A percentile compares a stretch with the other conserved stretches of the same genome.
Evolutionary conservation across 257 asterid genomes (phyloP).

Genomic region (Nicotiana benthamiana): DNA sequence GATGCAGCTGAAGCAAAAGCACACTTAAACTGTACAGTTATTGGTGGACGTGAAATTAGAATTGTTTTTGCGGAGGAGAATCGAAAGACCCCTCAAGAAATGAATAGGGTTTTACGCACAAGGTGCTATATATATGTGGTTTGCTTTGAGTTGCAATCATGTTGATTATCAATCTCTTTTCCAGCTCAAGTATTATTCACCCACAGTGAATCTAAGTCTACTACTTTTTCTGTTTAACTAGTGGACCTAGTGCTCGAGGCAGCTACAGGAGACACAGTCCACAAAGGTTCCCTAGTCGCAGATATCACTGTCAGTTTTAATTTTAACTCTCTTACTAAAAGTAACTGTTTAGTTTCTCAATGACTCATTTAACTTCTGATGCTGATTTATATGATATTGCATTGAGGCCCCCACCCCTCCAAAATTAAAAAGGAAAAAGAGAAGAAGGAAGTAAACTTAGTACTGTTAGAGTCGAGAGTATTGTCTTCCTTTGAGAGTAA

Average conservation of each 20-base stretch:
- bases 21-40: slow-evolving; percentile 56
- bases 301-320: slow-evolving; percentile 56
- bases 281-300: slow-evolving; percentile 66
- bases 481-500: background rate
- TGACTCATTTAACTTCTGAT: background rate
- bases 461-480: background rate
- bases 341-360: slow-evolving; percentile 1
- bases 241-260: slow-evolving; percentile 31
- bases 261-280: slow-evolving; percentile 63
- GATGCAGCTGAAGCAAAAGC: slow-evolving; percentile 94
- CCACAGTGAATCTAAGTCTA: background rate
- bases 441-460: background rate
- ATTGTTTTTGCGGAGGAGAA: slow-evolving; percentile 92
- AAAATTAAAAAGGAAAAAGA: background rate
- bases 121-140: slow-evolving; percentile 39
- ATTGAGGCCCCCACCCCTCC: background rate
- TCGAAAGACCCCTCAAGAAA: slow-evolving; percentile 89
- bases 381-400: background rate
- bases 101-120: slow-evolving; percentile 51
- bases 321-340: background rate
- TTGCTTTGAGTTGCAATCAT: background rate
- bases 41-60: slow-evolving; percentile 95
- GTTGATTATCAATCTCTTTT: background rate
- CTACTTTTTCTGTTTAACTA: slow-evolving; percentile 1
- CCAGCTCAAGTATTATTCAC: background rate